Conservation (phyloP, 345 rosid genomes). For the Linum lewisii region DNA sequence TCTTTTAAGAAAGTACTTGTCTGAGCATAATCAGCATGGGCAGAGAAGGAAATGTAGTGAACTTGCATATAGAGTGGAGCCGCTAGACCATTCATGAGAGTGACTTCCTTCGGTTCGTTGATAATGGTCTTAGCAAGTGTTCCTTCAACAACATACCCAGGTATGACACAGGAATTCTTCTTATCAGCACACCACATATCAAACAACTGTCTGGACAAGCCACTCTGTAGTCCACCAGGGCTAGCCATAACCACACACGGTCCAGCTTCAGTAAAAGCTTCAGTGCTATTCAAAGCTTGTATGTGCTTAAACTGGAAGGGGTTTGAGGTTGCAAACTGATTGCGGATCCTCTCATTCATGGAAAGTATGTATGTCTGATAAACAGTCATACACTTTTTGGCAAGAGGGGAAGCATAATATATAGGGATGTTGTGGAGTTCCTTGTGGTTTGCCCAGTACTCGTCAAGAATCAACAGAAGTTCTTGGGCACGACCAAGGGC, state of each 20-base stretch:
- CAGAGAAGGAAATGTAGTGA: constrained; percentile 88
- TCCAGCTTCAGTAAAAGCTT: constrained; percentile 75
- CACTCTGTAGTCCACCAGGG: constrained; percentile 89
- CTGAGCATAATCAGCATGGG: constrained; percentile 94
- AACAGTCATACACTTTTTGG: constrained; percentile 91
- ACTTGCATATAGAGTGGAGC: constrained; percentile 89
- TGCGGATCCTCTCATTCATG: constrained; percentile 88
- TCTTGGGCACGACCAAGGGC: constrained; percentile 29
- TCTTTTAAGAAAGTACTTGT: constrained; percentile 87
- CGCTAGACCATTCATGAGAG: constrained; percentile 81
- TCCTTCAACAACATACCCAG: constrained; percentile 85
- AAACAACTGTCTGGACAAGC: constrained; percentile 79
- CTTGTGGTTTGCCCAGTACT: constrained; percentile 81
- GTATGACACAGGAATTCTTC: constrained; percentile 79
- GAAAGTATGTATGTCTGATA: constrained; percentile 92
- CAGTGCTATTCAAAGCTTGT: constrained; percentile 69
- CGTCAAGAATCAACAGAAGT: constrained; percentile 46
- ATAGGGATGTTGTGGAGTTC: constrained; percentile 87
- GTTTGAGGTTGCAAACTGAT: constrained; percentile 83
- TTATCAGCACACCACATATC: constrained; percentile 89
- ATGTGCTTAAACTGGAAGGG: constrained; percentile 93
- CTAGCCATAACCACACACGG: constrained; percentile 96
- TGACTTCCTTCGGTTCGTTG: constrained; percentile 85
- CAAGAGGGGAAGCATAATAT: constrained; percentile 92
- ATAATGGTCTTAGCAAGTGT: constrained; percentile 75